Conservation (phyloP, 176 grass and related monocot species). For the Juncus inflexus region DNA sequence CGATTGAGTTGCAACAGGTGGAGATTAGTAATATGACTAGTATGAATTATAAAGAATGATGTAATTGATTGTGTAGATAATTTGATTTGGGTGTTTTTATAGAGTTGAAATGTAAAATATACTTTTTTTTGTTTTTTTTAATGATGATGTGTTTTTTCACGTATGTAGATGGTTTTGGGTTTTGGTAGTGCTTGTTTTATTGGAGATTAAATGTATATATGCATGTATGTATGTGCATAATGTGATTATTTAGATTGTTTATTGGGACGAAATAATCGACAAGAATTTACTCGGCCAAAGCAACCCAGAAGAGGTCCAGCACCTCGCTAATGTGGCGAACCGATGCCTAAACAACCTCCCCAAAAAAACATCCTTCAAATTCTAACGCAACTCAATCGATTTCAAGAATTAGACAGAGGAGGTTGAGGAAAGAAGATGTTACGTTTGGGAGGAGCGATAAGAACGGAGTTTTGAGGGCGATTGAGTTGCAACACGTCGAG, state of each 20-base stretch:
- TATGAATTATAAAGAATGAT: slow-evolving; percentile 31
- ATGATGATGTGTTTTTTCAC: too few relatives aligned
- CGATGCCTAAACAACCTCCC: slow-evolving; percentile 72
- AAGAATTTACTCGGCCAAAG: slow-evolving; percentile 50
- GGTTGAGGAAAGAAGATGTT: slow-evolving; percentile 40
- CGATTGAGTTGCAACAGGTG: slow-evolving; percentile 73
- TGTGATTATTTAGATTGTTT: too few relatives aligned
- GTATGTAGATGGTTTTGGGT: too few relatives aligned
- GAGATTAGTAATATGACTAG: slow-evolving; percentile 70
- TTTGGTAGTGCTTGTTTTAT: too few relatives aligned
- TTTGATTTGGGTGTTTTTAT: slow-evolving; percentile 4
- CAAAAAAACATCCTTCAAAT: slow-evolving; percentile 75
- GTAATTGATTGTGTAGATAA: background rate
- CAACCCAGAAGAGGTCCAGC: slow-evolving; percentile 56
- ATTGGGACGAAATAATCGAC: slow-evolving; percentile 82
- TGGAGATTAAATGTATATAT: too few relatives aligned
- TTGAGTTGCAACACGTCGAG: slow-evolving; percentile 75
- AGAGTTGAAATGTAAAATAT: background rate
- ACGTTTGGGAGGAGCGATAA: slow-evolving; percentile 37
- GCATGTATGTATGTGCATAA: background rate
- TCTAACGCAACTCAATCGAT: slow-evolving; percentile 62
- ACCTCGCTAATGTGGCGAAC: slow-evolving; percentile 72
- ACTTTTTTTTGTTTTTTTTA: background rate
- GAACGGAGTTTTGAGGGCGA: slow-evolving; percentile 51
- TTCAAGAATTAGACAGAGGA: slow-evolving; percentile 56